These are phyloP conservation scores for Aspergillus coremiiformis DNA, from an alignment of 495 filamentous ascomycete species.

Conservation along the genomic window DNA sequence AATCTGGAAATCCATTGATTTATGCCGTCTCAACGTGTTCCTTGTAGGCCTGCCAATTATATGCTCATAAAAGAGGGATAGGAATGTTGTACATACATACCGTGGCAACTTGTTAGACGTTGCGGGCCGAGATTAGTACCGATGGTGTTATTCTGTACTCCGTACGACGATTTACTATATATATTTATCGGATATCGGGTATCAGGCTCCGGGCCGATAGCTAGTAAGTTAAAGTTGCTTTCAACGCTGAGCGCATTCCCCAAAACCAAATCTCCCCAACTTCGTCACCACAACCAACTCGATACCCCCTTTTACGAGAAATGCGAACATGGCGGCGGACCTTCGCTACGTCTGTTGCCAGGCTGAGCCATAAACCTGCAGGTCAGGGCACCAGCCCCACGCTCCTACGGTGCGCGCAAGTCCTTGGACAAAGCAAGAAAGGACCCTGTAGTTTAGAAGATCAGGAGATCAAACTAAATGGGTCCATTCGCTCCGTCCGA, in stretches of 20 bases:
- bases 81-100: no score
- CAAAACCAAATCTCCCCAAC: constrained; percentile 2
- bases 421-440: constrained; percentile 28
- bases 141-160: no score
- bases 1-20: no score
- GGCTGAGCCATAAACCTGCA: constrained; percentile 21
- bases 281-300: constrained; percentile 9
- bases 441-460: constrained; percentile 28
- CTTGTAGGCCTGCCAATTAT: no score
- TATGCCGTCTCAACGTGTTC: no score
- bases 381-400: constrained; percentile 10
- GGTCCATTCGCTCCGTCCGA: constrained; percentile 76
- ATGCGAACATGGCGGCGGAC: constrained; percentile 42
- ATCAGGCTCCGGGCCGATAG: neutral
- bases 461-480: constrained; percentile 55
- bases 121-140: no score
- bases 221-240: no score
- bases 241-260: neutral
- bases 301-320: constrained; percentile 19
- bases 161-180: no score
- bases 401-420: constrained; percentile 32
- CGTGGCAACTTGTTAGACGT: no score
- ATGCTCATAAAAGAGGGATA: no score
- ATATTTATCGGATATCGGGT: no score
- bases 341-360: constrained; percentile 34